A percentile compares a stretch with the other conserved stretches of the same genome.
Conservation (phyloP, 1,284 basidiomycete genomes). For the Tausonia pullulans region DNA sequence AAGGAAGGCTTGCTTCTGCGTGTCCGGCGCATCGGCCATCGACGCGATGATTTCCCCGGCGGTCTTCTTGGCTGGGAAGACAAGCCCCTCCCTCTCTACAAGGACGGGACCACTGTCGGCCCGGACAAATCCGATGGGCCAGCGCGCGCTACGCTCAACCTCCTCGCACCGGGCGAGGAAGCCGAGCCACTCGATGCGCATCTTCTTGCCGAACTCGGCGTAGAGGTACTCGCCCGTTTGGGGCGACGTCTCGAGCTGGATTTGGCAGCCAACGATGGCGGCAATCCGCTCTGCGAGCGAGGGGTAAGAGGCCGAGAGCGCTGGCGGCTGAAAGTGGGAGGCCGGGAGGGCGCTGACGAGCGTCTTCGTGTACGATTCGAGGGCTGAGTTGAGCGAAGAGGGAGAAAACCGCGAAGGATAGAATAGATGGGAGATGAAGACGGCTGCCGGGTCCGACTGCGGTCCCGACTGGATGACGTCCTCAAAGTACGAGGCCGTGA, state of each 20-base stretch:
- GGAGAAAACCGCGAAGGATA: conserved; percentile 76
- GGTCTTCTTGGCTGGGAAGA: conserved; percentile 35
- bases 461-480: conserved; percentile 47
- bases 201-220: conserved; percentile 63
- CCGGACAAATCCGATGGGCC: conserved; percentile 58
- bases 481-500: conserved; percentile 77
- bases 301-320: conserved; percentile 43
- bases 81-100: conserved; percentile 65
- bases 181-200: conserved; percentile 86
- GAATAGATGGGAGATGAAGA: conserved; percentile 70
- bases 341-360: conserved; percentile 49
- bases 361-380: conserved; percentile 65
- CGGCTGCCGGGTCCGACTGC: conserved; percentile 41
- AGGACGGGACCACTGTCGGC: conserved; percentile 45
- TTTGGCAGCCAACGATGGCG: conserved; percentile 73
- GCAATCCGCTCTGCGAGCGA: conserved; percentile 64
- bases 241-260: conserved; percentile 57
- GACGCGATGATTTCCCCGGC: neutral
- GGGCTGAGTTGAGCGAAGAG: conserved; percentile 61
- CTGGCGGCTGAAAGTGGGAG: conserved; percentile 41
- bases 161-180: conserved; percentile 79
- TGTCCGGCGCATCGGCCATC: conserved; percentile 32
- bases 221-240: conserved; percentile 68
- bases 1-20: conserved; percentile 12
- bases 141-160: conserved; percentile 68